phyloP scores from a whole-genome alignment of 1,284 basidiomycete species.

The Trichosporon sp. region DNA sequence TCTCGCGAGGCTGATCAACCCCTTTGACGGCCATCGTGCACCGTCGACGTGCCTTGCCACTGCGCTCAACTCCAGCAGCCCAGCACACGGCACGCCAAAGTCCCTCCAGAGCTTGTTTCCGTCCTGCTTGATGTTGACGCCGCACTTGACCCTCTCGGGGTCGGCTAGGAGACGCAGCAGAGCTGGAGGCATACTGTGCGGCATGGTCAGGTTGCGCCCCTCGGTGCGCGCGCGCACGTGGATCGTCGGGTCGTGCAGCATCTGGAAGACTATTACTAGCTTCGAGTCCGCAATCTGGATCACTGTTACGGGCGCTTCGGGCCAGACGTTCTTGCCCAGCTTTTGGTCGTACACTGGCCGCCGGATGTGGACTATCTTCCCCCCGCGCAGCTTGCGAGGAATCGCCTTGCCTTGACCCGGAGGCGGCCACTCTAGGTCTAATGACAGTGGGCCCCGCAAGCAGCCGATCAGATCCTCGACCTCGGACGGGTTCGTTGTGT shows the following conservation, averaged over 20 bases:
- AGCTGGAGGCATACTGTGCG: conserved; percentile 20
- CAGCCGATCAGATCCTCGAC: conserved; percentile 33
- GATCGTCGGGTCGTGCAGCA: conserved; percentile 16
- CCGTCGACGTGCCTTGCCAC: conserved; percentile 41
- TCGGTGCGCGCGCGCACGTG: neutral
- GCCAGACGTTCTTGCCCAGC: conserved; percentile 13
- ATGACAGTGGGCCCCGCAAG: conserved; percentile 34
- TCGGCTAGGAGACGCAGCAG: conserved; percentile 31
- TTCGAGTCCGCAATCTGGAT: conserved; percentile 45
- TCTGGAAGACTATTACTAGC: conserved; percentile 43
- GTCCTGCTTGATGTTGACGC: conserved; percentile 27
- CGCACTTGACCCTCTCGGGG: conserved; percentile 36
- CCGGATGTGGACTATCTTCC: neutral
- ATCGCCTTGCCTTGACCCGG: conserved; percentile 11
- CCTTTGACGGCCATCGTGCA: conserved; percentile 21
- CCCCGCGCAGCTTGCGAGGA: neutral
- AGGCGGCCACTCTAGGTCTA: conserved; percentile 45
- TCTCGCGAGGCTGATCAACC: conserved; percentile 40
- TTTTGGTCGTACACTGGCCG: conserved; percentile 13
- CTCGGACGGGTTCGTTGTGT: conserved; percentile 31
- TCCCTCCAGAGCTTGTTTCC: conserved; percentile 30
- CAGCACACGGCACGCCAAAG: neutral
- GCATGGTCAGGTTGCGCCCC: neutral
- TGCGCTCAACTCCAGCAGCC: conserved; percentile 43
- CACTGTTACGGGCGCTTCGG: conserved; percentile 39